Conservation (phyloP, 78 protist species). For the Dictyostelium capitatum region DNA sequence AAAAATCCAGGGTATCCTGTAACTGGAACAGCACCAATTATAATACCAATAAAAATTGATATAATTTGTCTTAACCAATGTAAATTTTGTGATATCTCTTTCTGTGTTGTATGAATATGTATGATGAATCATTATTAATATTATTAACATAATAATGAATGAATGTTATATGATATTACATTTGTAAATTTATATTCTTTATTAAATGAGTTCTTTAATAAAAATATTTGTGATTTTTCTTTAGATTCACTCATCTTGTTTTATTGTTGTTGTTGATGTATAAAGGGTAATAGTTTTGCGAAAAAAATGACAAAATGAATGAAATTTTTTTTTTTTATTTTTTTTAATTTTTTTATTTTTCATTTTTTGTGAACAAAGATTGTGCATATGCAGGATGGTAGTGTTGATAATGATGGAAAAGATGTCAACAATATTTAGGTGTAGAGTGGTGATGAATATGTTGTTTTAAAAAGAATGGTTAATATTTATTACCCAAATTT, state of each 20-base stretch:
- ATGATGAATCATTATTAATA: background rate
- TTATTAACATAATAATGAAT: background rate
- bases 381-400: too few species aligned
- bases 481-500: too few species aligned
- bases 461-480: too few species aligned
- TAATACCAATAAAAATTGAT: slow-evolving; percentile 19
- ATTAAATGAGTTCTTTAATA: slow-evolving; percentile 59
- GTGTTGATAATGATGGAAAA: too few species aligned
- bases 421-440: too few species aligned
- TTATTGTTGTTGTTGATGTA: background rate
- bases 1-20: slow-evolving; percentile 27
- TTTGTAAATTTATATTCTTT: slow-evolving; percentile 52
- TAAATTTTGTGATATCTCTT: slow-evolving; percentile 48
- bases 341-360: too few species aligned
- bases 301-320: too few species aligned
- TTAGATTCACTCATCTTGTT: background rate
- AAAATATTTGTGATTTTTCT: slow-evolving; percentile 39
- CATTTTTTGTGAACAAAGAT: too few species aligned
- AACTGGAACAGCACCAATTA: slow-evolving; percentile 32
- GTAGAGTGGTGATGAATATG: too few species aligned
- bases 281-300: too few species aligned
- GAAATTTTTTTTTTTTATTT: too few species aligned
- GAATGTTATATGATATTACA: background rate
- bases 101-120: background rate
- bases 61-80: slow-evolving; percentile 68